Evolutionary conservation across 768 basidiomycete species (phyloP), one percentile per base, ranked within the genome.

Genomic region (Leucocoprinus birnbaumii): DNA sequence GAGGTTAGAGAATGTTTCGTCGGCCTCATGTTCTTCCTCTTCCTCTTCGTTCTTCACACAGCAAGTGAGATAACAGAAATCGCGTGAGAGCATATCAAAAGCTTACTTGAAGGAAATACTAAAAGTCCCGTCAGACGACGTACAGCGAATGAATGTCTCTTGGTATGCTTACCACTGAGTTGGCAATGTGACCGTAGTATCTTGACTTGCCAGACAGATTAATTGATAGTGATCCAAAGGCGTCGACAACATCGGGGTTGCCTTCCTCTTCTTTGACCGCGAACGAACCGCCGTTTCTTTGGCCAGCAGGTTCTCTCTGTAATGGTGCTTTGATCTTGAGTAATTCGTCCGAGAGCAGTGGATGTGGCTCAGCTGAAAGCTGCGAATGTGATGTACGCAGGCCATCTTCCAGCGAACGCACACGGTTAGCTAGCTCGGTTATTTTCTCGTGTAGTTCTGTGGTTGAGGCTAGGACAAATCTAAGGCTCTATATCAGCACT

Each of bases 361-460:
- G 84, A 56, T 92, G 89, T 8, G 67, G 71, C 6, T 88, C 86
- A 13, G 70, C 56, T 1, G 88, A 81, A 16, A 86, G 66, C 46
- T 78, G 77, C 5, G 75, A 67, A 60, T 92, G 87, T 0, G 85
- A 79, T 1, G 71, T 62, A 24, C 86, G 78, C 24, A 92, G 70
- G 8, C 72, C 82, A 61, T 91, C 89, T 63, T 92, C 89, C 19
- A 92, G 78, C 48, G 90, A 84, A 54, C 89, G 82, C 21, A 91
- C 84, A 42, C 89, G 87, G 58, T 71, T 81, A 25, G 84, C 82
- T 3, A 91, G 79, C 63, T 89, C 84, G 18, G 80, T 73, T 51
- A 91, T 91, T 68, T 91, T 91, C 68, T 91, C 88, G 63, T 91
- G 89, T 1, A 91, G 74, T 60, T 91, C 89, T 66, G 86, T 85